Percentiles rank a stretch among this genome's conserved stretches.
Conservation (phyloP, 1,284 basidiomycete species). For the Trametes pubescens region DNA sequence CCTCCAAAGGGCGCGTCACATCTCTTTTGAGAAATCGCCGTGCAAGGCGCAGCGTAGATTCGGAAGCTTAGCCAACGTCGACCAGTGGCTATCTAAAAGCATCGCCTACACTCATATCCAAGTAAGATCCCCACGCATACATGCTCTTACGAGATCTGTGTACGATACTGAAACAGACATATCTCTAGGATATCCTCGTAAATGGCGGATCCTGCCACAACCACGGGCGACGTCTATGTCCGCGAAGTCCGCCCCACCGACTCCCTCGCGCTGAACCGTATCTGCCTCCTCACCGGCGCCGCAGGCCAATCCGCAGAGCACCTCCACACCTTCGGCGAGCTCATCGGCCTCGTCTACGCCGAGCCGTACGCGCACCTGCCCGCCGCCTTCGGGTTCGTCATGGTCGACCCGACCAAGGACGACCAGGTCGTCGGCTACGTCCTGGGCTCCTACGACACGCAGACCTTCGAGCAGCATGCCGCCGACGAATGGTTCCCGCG, state of each 20-base stretch:
- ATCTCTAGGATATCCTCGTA: neutral
- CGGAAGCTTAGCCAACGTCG: too few species aligned
- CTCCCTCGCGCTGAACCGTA: conserved; percentile 62
- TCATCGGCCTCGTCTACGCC: conserved; percentile 74
- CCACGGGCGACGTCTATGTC: conserved; percentile 45
- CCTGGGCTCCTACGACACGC: conserved; percentile 66
- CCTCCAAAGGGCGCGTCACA: too few species aligned
- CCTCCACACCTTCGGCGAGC: conserved; percentile 66
- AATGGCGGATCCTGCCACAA: neutral
- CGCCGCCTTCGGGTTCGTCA: conserved; percentile 74
- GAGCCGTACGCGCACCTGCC: conserved; percentile 77
- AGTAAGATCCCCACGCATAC: too few species aligned
- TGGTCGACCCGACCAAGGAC: conserved; percentile 56
- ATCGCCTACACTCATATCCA: too few species aligned
- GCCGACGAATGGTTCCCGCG: conserved; percentile 65
- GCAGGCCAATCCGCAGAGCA: conserved; percentile 71
- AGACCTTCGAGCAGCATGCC: conserved; percentile 60
- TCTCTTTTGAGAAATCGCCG: too few species aligned
- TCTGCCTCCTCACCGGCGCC: conserved; percentile 78
- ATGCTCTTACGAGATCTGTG: too few species aligned
- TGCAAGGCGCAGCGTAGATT: too few species aligned
- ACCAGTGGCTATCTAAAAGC: too few species aligned
- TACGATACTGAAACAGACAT: too few species aligned
- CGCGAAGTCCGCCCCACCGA: conserved; percentile 65
- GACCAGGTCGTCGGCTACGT: conserved; percentile 66